Conservation (phyloP, 768 basidiomycete species). For the Boletus subcaerulescens region DNA sequence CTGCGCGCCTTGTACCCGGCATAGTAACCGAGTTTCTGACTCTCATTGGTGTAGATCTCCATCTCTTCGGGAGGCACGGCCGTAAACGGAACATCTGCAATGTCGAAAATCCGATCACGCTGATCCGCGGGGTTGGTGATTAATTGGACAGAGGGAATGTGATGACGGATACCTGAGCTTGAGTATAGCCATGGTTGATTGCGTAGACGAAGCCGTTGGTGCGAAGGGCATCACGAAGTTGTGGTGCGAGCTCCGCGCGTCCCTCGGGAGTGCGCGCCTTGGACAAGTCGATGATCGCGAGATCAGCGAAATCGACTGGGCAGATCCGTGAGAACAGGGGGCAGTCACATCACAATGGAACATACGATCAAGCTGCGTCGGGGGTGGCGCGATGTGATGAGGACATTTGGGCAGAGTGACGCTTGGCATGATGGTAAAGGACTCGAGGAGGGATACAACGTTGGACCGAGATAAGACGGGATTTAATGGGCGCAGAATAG, state of each 20-base stretch:
- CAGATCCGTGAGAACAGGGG: constrained; percentile 24
- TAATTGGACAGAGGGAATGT: neutral
- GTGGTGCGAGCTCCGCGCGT: constrained; percentile 36
- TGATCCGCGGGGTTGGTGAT: constrained; percentile 24
- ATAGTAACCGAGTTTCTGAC: constrained; percentile 42
- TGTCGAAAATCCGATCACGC: constrained; percentile 47
- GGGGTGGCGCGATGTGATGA: constrained; percentile 33
- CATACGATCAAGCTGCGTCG: constrained; percentile 35
- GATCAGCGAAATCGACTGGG: constrained; percentile 47
- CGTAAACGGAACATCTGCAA: constrained; percentile 45
- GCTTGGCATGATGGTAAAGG: constrained; percentile 27
- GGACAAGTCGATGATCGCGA: constrained; percentile 51
- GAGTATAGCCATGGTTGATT: constrained; percentile 37
- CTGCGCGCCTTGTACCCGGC: constrained; percentile 49
- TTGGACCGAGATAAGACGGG: no score
- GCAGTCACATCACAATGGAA: neutral
- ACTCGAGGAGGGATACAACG: no score
- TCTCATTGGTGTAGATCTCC: constrained; percentile 34
- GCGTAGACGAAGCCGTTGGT: constrained; percentile 41
- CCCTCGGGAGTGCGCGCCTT: constrained; percentile 40
- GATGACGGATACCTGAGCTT: constrained; percentile 31
- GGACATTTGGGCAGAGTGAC: constrained; percentile 32
- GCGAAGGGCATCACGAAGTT: constrained; percentile 46
- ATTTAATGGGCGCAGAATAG: neutral
- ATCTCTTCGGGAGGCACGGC: constrained; percentile 42